These are phyloP conservation scores for Eimeria falciformis DNA, from an alignment of 169 alveolate genomes.

Conservation along the genomic window DNA sequence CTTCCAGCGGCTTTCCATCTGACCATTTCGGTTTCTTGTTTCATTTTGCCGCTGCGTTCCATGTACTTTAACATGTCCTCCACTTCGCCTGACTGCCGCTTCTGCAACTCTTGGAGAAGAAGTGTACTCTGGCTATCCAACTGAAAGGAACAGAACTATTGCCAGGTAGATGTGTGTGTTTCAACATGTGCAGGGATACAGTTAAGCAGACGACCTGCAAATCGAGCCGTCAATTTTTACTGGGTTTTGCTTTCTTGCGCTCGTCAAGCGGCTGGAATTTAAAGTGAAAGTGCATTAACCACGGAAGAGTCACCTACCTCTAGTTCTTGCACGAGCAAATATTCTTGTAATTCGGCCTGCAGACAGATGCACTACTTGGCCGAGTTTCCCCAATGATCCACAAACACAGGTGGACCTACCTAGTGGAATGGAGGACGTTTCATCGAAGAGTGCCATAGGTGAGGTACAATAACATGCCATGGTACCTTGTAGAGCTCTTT, in stretches of 20 bases:
- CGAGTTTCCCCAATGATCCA: too few species aligned
- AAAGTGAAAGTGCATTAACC: too few species aligned
- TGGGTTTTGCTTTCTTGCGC: too few species aligned
- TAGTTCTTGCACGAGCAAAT: constrained; percentile 24
- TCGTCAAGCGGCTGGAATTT: too few species aligned
- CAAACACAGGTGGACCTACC: too few species aligned
- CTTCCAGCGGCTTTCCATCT: not conserved
- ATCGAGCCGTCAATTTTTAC: too few species aligned
- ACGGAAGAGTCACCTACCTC: not conserved
- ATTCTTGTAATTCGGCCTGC: constrained; percentile 68
- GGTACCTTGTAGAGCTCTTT: constrained; percentile 51
- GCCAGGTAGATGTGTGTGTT: too few species aligned
- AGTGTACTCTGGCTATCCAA: constrained; percentile 34
- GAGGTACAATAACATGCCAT: too few species aligned
- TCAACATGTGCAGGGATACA: too few species aligned
- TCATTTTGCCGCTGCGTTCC: constrained; percentile 29
- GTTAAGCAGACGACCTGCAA: too few species aligned
- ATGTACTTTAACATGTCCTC: constrained; percentile 30
- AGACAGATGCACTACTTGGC: not conserved
- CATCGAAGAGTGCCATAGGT: too few species aligned
- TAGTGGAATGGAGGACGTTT: too few species aligned
- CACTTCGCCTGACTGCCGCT: constrained; percentile 16
- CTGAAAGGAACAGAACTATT: not conserved
- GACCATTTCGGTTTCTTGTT: constrained; percentile 10
- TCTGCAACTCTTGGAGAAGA: constrained; percentile 47